phyloP scores from a whole-genome alignment of 1,284 basidiomycete species.

The Wallemia hederae region DNA sequence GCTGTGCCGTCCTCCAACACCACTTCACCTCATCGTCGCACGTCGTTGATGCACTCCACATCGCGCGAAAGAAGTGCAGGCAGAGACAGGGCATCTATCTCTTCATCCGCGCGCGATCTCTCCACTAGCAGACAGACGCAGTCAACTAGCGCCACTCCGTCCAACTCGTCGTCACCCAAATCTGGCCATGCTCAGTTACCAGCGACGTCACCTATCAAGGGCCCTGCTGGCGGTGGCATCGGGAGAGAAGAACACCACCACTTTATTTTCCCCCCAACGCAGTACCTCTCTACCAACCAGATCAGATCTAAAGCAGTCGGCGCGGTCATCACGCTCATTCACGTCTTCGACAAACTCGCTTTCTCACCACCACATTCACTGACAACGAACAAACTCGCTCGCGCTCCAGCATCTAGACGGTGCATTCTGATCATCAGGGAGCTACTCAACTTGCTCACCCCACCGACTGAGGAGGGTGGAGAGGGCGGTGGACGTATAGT shows the following conservation, averaged over 20 bases:
- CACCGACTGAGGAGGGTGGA: constrained; percentile 6
- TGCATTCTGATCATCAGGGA: constrained; percentile 20
- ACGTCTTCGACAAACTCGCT: constrained; percentile 34
- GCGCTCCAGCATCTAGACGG: constrained; percentile 18
- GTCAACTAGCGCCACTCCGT: background rate
- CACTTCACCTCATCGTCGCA: background rate
- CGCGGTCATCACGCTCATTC: constrained; percentile 32
- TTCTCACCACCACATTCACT: constrained; percentile 24
- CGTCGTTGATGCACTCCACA: background rate
- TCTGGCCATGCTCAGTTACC: background rate
- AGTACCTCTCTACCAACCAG: background rate
- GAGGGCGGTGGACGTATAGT: constrained; percentile 3
- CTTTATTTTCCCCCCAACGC: background rate
- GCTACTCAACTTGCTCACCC: constrained; percentile 18
- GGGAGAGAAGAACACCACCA: too few species aligned
- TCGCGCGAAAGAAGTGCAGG: background rate
- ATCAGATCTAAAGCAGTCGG: constrained; percentile 21
- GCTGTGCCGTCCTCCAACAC: background rate
- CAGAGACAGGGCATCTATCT: background rate
- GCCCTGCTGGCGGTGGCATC: background rate
- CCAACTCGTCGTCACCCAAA: background rate
- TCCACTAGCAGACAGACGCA: background rate
- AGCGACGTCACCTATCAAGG: background rate
- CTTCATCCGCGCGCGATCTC: background rate
- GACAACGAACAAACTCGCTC: constrained; percentile 10